Conservation (phyloP, 1,284 basidiomycete genomes). For the Melampsora abietis-canadensis region DNA sequence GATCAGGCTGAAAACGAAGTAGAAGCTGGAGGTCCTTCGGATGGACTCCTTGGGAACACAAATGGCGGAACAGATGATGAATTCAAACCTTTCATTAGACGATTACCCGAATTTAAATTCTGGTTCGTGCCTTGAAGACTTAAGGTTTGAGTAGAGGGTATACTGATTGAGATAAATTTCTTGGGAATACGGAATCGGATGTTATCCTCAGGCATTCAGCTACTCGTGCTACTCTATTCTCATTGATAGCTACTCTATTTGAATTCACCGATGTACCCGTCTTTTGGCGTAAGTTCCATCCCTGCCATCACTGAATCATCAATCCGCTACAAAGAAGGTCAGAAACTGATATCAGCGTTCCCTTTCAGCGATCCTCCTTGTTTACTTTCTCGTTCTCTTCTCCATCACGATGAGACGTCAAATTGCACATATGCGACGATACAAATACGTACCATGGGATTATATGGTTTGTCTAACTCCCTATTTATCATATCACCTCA, state of each 20-base stretch:
- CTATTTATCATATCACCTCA: background rate
- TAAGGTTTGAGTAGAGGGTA: no score
- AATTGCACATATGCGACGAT: conserved; percentile 56
- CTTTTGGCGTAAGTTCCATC: conserved; percentile 33
- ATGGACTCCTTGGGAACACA: conserved; percentile 46
- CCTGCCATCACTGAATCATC: no score
- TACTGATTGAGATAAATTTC: no score
- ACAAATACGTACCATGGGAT: conserved; percentile 42
- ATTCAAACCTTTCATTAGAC: conserved; percentile 90
- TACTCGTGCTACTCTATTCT: conserved; percentile 79
- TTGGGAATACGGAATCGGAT: no score
- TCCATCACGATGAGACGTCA: conserved; percentile 86
- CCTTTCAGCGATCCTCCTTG: conserved; percentile 48
- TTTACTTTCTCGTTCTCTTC: conserved; percentile 74
- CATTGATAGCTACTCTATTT: conserved; percentile 72
- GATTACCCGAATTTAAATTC: conserved; percentile 93
- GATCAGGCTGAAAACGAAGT: conserved; percentile 91
- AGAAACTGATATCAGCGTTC: conserved; percentile 54
- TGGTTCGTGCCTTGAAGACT: conserved; percentile 62
- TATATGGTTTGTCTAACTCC: conserved; percentile 29
- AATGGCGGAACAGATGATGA: conserved; percentile 69
- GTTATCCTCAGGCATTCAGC: conserved; percentile 72
- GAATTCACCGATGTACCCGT: conserved; percentile 41
- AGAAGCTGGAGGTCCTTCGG: conserved; percentile 74
- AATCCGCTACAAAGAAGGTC: conserved; percentile 48